These are phyloP conservation scores for Rubus parviflorus DNA, from an alignment of 306 rosid species.

Conservation along the genomic window DNA sequence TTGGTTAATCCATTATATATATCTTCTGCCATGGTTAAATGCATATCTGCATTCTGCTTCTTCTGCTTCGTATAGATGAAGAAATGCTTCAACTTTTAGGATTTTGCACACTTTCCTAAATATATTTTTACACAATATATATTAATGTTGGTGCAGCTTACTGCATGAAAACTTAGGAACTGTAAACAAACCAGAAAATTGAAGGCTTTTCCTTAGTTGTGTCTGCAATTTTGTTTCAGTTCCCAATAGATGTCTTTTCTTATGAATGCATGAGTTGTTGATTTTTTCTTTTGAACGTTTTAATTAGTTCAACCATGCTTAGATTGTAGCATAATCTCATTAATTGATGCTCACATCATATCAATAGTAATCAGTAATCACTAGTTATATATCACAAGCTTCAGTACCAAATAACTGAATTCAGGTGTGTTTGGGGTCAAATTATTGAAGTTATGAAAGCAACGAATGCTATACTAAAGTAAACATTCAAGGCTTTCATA, in stretches of 20 bases:
- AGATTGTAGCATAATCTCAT: background rate
- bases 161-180: background rate
- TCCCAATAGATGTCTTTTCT: background rate
- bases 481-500: background rate
- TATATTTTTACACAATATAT: background rate
- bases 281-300: background rate
- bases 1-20: constrained; percentile 6
- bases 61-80: background rate
- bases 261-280: background rate
- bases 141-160: background rate
- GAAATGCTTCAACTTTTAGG: constrained; percentile 36
- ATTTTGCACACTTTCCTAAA: background rate
- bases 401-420: background rate
- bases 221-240: constrained; percentile 12
- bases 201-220: constrained; percentile 7
- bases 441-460: background rate
- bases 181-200: background rate
- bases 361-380: background rate
- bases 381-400: background rate
- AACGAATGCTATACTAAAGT: background rate
- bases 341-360: background rate
- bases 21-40: constrained; percentile 38
- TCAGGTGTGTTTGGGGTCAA: background rate
- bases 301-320: background rate
- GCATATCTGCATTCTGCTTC: constrained; percentile 32